Evolutionary conservation across 164 flowering plant genomes (phyloP), one percentile per base, ranked within the genome.

Genomic region (Litsea cubeba): DNA sequence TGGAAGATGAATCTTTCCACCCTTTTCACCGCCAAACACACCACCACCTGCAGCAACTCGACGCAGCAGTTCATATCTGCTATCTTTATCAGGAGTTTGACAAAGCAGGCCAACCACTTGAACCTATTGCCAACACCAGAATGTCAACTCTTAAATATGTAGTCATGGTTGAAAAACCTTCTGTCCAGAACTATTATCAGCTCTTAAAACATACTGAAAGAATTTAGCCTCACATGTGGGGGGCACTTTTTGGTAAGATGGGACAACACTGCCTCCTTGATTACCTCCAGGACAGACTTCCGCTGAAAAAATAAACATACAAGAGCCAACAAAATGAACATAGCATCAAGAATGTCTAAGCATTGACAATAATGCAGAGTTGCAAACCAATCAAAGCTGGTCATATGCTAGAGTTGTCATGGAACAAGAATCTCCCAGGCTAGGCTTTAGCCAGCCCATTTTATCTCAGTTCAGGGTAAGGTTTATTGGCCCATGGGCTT

Each of bases 41-140:
- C 99, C 98, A 75, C 99, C 99, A 75, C 98, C 98, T 23, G 88
- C 96, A 79, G 97, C 98, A n/a, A 95, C 99, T 76, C 96, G 87
- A 51, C 99, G 87, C 57, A 95, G 80, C 49, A 93, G 76, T 81
- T 95, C 99, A 67, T 89, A 89, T 75, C 99, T 93, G 85, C 99
- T 93, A 25, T 91, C 98, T 77, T 91, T 95, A 50, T 81, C 69
- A 57, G 98, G 97, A 65, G 99, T 95, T 82, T 93, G 83, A 79
- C 97, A 95, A 24, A 95, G 97, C 68, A 95, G 76, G 64, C 97
- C 97, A 80, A 95, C 74, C 71, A 93, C 99, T 88, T 95, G 99
- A 79, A 93, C 97, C 98, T 93, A 72, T 12, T 6, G 20, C 62
- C 65, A 50, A 69, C 60, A 50, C 30, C 51, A 60, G 65, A 74